Conservation (phyloP, 2,329 filamentous ascomycete genomes). For the Neonectria neomacrospora region DNA sequence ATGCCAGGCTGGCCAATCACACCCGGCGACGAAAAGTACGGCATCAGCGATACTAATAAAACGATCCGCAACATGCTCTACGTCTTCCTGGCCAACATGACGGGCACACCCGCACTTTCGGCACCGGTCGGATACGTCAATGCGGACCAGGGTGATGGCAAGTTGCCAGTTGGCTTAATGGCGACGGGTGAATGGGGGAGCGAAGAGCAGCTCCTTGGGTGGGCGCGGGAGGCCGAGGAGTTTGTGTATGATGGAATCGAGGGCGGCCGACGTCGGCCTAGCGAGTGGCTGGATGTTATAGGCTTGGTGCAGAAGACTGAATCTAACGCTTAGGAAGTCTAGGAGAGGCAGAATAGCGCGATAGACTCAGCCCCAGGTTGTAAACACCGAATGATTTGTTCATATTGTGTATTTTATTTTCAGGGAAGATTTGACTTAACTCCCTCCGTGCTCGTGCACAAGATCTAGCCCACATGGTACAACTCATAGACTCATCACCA, state of each 20-base stretch:
- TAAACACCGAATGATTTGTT: not conserved
- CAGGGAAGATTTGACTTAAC: not conserved
- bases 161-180: slow-evolving; percentile 70
- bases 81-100: slow-evolving; percentile 85
- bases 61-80: slow-evolving; percentile 86
- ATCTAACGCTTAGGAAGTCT: slow-evolving; percentile 11
- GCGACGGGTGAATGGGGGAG: slow-evolving; percentile 74
- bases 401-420: slow-evolving; percentile 1
- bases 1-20: slow-evolving; percentile 77
- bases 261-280: slow-evolving; percentile 62
- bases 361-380: not conserved
- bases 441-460: slow-evolving; percentile 8
- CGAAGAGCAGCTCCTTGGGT: slow-evolving; percentile 71
- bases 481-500: not conserved
- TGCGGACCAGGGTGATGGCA: slow-evolving; percentile 66
- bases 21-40: slow-evolving; percentile 71
- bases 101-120: slow-evolving; percentile 79
- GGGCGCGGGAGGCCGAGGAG: slow-evolving; percentile 66
- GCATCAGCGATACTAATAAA: slow-evolving; percentile 78
- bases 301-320: slow-evolving; percentile 40
- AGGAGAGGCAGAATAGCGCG: not conserved
- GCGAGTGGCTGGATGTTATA: slow-evolving; percentile 69
- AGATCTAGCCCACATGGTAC: not conserved
- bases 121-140: slow-evolving; percentile 80
- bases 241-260: slow-evolving; percentile 62